Conservation (phyloP, 169 alveolate species). For the Plasmodium fragile region DNA sequence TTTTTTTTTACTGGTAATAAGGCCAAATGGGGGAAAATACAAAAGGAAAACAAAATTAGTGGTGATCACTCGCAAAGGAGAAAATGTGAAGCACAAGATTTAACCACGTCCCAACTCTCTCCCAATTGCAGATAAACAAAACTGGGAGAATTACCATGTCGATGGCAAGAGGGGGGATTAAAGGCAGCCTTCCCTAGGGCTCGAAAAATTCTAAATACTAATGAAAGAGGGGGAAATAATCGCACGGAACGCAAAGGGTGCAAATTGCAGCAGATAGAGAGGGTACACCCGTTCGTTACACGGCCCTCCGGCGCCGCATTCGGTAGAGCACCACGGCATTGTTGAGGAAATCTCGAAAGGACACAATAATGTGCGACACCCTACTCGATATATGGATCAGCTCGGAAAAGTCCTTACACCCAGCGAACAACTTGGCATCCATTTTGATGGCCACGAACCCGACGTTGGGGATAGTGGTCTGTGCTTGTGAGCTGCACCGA, state of each 20-base stretch:
- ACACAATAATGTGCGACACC: conserved; percentile 55
- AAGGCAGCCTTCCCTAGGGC: not conserved
- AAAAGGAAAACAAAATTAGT: not conserved
- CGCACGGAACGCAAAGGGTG: not conserved
- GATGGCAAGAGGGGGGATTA: not conserved
- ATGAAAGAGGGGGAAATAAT: not conserved
- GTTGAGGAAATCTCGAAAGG: conserved; percentile 63
- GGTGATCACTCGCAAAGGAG: not conserved
- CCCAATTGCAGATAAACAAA: not conserved
- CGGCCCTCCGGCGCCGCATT: conserved; percentile 26
- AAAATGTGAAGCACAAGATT: not conserved
- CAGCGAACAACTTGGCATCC: conserved; percentile 40
- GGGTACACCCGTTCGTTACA: not conserved
- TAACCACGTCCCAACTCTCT: not conserved
- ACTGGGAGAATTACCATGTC: not conserved
- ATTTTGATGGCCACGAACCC: conserved; percentile 61
- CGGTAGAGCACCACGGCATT: conserved; percentile 48
- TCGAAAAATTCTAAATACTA: not conserved
- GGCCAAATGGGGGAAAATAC: not conserved
- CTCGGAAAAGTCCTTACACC: conserved; percentile 68
- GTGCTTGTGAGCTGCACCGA: not conserved
- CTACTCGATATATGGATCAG: conserved; percentile 59
- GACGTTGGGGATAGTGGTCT: conserved; percentile 25
- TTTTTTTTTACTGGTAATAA: not conserved
- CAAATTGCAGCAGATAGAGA: not conserved